A percentile compares a stretch with the other conserved stretches of the same genome.
These are phyloP conservation scores for Clathrospora elynae DNA, from an alignment of 2,329 filamentous ascomycete species.

Conservation along the genomic window DNA sequence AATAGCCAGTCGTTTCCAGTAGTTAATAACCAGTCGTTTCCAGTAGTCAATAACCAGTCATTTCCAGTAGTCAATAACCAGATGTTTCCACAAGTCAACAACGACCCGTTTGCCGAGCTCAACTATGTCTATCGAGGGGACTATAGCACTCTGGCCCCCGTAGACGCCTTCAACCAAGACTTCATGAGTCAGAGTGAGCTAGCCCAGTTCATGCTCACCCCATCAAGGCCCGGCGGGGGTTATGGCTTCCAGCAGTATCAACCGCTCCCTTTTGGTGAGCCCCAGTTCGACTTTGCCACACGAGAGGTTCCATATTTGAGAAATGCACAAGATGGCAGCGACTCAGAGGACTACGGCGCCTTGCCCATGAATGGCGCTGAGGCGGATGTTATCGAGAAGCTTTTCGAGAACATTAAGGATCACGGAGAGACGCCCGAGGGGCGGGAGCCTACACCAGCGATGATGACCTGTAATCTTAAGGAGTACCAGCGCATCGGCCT, in stretches of 20 bases:
- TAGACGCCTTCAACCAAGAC: conserved; percentile 28
- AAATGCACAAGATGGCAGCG: conserved; percentile 8
- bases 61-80: no score
- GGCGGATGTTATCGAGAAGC: conserved; percentile 34
- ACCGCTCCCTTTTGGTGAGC: background rate
- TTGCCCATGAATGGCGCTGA: conserved; percentile 21
- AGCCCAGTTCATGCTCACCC: conserved; percentile 34
- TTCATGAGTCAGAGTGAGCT: conserved; percentile 36
- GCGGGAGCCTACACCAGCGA: conserved; percentile 70
- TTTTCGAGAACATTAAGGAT: conserved; percentile 41
- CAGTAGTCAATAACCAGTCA: no score
- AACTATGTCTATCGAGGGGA: conserved; percentile 5
- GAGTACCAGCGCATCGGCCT: conserved; percentile 81
- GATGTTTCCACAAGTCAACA: background rate
- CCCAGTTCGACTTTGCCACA: conserved; percentile 1
- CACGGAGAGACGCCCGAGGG: conserved; percentile 55
- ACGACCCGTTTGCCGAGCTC: conserved; percentile 16
- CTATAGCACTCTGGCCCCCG: conserved; percentile 10
- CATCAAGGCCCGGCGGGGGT: conserved; percentile 18
- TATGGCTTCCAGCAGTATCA: conserved; percentile 21
- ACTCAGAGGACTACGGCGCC: conserved; percentile 23
- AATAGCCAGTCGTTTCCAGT: no score
- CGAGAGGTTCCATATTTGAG: conserved; percentile 11
- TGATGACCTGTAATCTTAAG: conserved; percentile 71
- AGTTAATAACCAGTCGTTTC: no score